Evolutionary conservation across 805 yeast species (phyloP).

Genomic region (Grigorovia jiainica): DNA sequence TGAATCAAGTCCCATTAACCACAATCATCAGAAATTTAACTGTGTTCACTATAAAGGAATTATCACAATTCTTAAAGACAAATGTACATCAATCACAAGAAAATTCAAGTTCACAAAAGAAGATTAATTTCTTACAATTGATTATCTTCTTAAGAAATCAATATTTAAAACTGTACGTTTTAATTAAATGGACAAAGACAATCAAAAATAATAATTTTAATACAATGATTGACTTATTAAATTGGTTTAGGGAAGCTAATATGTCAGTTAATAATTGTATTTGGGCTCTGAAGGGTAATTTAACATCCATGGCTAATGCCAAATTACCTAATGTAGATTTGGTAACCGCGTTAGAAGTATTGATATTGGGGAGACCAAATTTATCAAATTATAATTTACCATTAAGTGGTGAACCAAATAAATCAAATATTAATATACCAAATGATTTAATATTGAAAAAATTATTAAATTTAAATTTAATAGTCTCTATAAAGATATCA

Average conservation of each 20-base stretch:
- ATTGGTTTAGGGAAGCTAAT: slow-evolving; percentile 79
- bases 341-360: slow-evolving; percentile 77
- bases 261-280: slow-evolving; percentile 53
- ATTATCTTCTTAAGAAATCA: slow-evolving; percentile 72
- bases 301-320: slow-evolving; percentile 63
- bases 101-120: slow-evolving; percentile 37
- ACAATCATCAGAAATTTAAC: slow-evolving; percentile 26
- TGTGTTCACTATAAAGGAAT: slow-evolving; percentile 25
- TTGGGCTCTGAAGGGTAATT: slow-evolving; percentile 56
- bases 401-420: slow-evolving; percentile 21
- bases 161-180: slow-evolving; percentile 72
- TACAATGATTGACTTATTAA: slow-evolving; percentile 71
- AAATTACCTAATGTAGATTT: slow-evolving; percentile 89
- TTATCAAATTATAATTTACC: slow-evolving; percentile 56
- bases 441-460: slow-evolving; percentile 50
- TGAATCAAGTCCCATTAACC: slow-evolving; percentile 27
- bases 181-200: slow-evolving; percentile 76
- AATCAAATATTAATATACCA: slow-evolving; percentile 30
- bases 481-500: slow-evolving; percentile 68
- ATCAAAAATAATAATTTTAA: slow-evolving; percentile 58
- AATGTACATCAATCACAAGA: slow-evolving; percentile 15
- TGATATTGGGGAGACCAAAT: slow-evolving; percentile 67
- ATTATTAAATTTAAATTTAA: slow-evolving; percentile 59
- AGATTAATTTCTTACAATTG: slow-evolving; percentile 57
- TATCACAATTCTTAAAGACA: slow-evolving; percentile 28